Evolutionary conservation across 2,329 filamentous ascomycete genomes (phyloP).

Genomic region (Curvularia spicifera): DNA sequence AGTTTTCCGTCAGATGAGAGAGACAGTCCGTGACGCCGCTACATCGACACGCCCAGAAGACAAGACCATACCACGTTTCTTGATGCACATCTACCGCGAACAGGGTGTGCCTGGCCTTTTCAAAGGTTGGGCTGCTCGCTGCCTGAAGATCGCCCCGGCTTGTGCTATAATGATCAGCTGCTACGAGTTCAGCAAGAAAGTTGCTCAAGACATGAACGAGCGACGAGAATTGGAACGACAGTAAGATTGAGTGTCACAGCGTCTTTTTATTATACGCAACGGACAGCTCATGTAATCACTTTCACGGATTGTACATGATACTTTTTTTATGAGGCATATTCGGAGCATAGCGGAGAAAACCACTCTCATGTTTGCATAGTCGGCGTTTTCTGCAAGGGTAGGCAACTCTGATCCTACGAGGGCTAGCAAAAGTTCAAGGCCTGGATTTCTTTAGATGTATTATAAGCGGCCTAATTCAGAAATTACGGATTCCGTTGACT

Average conservation of each 20-base stretch:
- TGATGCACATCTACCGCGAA: slow-evolving; percentile 89
- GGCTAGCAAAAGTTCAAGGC: background rate
- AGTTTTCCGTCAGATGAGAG: slow-evolving; percentile 68
- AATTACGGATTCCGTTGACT: background rate
- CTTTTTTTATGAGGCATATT: slow-evolving; percentile 16
- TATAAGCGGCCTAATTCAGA: background rate
- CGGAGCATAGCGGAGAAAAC: slow-evolving; percentile 8
- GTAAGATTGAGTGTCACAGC: slow-evolving; percentile 13
- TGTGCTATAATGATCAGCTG: slow-evolving; percentile 99
- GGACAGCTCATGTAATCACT: background rate
- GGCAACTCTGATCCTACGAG: slow-evolving; percentile 1
- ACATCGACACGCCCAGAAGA: slow-evolving; percentile 68
- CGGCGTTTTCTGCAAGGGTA: slow-evolving; percentile 13
- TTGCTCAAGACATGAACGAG: slow-evolving; percentile 78
- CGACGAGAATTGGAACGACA: slow-evolving; percentile 46
- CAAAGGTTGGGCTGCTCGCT: slow-evolving; percentile 88
- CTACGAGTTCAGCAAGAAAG: slow-evolving; percentile 93
- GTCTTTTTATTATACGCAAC: background rate
- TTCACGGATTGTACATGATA: slow-evolving; percentile 5
- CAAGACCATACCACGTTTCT: slow-evolving; percentile 76
- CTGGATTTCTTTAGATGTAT: background rate
- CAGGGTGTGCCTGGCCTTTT: slow-evolving; percentile 85
- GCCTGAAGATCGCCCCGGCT: slow-evolving; percentile 91
- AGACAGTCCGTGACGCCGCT: slow-evolving; percentile 48
- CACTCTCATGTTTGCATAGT: slow-evolving; percentile 14